phyloP scores from a whole-genome alignment of 108 stramenopile genomes.

The Nitzschia sp. region DNA sequence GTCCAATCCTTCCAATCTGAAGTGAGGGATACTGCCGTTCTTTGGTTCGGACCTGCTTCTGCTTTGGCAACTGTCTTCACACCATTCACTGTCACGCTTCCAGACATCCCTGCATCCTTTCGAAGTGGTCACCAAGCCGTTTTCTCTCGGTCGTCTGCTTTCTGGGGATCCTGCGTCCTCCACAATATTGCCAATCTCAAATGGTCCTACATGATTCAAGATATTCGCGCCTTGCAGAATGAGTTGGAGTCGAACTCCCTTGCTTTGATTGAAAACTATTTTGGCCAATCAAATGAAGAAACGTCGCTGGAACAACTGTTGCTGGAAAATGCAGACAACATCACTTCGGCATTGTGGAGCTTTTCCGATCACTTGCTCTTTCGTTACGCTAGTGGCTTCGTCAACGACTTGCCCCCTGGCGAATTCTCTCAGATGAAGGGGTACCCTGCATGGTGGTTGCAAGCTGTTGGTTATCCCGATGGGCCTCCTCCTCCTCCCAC shows the following conservation, averaged over 20 bases:
- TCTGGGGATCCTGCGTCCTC: slow-evolving; percentile 48
- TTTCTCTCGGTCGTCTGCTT: slow-evolving; percentile 34
- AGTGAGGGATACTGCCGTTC: slow-evolving; percentile 9
- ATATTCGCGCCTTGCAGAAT: slow-evolving; percentile 28
- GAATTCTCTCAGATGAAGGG: slow-evolving; percentile 43
- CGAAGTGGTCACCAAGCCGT: slow-evolving; percentile 38
- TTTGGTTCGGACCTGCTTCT: slow-evolving; percentile 53
- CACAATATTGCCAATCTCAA: slow-evolving; percentile 53
- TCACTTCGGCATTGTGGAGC: slow-evolving; percentile 31
- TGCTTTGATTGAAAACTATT: slow-evolving; percentile 2
- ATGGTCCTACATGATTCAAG: slow-evolving; percentile 46
- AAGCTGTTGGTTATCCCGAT: slow-evolving; percentile 38
- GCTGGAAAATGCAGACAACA: slow-evolving; percentile 22
- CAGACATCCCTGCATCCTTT: slow-evolving; percentile 44
- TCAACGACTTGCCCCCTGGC: slow-evolving; percentile 30
- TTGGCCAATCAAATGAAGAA: slow-evolving; percentile 6
- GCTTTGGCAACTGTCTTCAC: slow-evolving; percentile 43
- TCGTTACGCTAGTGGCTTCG: slow-evolving; percentile 51
- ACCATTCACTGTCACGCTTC: slow-evolving; percentile 39
- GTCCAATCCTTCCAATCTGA: slow-evolving; percentile 30
- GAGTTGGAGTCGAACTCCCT: slow-evolving; percentile 36
- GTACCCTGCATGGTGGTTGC: slow-evolving; percentile 53
- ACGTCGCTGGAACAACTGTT: neutral
- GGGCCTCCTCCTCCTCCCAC: slow-evolving; percentile 55
- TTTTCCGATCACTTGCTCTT: slow-evolving; percentile 49